Evolutionary conservation across 176 grass and related monocot genomes (phyloP).

Genomic region (Saccharum officinarum): DNA sequence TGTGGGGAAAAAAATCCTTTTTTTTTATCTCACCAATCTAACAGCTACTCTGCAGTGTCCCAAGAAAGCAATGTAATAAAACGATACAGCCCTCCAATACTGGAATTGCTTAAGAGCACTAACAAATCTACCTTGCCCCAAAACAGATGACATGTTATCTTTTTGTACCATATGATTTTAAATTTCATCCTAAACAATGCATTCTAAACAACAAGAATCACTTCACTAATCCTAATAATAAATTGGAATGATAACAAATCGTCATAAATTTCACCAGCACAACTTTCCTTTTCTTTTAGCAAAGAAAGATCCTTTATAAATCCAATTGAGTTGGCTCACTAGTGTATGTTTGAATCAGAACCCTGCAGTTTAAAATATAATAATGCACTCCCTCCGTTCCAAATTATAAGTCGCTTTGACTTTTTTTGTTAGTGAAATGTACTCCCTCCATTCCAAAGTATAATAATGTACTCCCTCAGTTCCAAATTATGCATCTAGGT

Average conservation of each 20-base stretch:
- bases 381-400: too few species aligned
- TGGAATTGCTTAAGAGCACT: background rate
- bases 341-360: background rate
- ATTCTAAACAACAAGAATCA: too few species aligned
- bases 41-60: background rate
- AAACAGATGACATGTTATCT: background rate
- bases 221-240: too few species aligned
- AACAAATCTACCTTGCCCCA: background rate
- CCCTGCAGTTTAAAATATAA: background rate
- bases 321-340: background rate
- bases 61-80: background rate
- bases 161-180: background rate
- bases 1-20: background rate
- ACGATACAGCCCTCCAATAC: background rate
- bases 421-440: too few species aligned
- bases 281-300: too few species aligned
- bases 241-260: too few species aligned
- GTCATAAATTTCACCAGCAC: too few species aligned
- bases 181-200: background rate
- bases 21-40: background rate
- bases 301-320: too few species aligned
- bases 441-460: too few species aligned
- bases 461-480: too few species aligned
- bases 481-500: too few species aligned
- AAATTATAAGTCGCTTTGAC: too few species aligned